Base-by-base conservation (phyloP, 805 yeast species). In the Spathaspora hagerdaliae region DNA sequence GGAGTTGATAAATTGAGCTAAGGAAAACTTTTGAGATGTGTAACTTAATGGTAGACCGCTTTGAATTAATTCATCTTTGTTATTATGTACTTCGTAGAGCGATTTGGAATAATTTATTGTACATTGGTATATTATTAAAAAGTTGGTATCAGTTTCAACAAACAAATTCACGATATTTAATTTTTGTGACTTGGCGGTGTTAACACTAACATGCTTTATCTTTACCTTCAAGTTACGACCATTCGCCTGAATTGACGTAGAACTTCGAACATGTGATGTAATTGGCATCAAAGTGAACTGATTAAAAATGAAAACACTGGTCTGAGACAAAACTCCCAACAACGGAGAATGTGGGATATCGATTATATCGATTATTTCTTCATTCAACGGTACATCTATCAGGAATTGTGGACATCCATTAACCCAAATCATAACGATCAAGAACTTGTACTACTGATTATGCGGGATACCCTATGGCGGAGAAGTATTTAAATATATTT, bases 181-280 rank as follows among this genome's bases (percentile, higher is more conserved):
- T 46, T 60, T 61, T 33, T 60, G 66, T 32, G 59, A 54, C 33
- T 60, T 59, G 37, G 65, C 61, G 11, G 75, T 66, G 44, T 74
- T 69, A 11, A 63, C 63, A 6, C 65, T 57, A 13, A 62, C 52
- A 34, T 61, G 56, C 31, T 75, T 73, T 1, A 76, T 64, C 32
- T 73, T 58, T 7, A 79, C 55, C 24, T 61, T 54, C 26, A 53
- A 39, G 56, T 81, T 81, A 7, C 52, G 46, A 1, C 87, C 87
- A 60, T 73, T 75, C 15, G 61, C 61, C 26, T 65, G 61, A 12
- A 81, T 47, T 3, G 82, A 75, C 15, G 65, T 64, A 19, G 55
- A 53, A 0, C 75, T 61, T 44, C 86, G 59, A 6, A 66, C 60
- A 51, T 78, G 80, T 2, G 70, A 69, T 8, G 77, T 73, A 5